These are phyloP conservation scores for Nephelium lappaceum DNA, from an alignment of 345 rosid genomes.

Conservation along the genomic window DNA sequence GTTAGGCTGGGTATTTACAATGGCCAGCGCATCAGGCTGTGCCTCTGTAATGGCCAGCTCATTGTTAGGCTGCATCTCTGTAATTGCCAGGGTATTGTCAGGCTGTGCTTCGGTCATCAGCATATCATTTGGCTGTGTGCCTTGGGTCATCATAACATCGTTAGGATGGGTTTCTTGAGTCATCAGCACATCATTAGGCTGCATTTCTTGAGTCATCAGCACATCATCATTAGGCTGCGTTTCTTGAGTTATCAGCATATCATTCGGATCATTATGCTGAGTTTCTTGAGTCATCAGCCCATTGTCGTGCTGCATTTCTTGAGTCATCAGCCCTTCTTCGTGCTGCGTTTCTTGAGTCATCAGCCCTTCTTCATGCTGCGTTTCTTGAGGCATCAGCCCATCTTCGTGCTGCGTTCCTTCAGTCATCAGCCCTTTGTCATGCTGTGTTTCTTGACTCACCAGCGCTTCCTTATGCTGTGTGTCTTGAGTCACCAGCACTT, in stretches of 20 bases:
- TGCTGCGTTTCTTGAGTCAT: not conserved
- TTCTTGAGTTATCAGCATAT: conserved; percentile 15
- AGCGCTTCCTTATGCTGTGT: not conserved
- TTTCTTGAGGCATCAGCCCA: not conserved
- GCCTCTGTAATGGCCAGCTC: conserved; percentile 16
- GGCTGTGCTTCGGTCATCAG: conserved; percentile 8
- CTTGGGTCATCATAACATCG: not conserved
- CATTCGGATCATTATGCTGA: not conserved
- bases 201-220: not conserved
- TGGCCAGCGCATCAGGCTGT: conserved; percentile 20
- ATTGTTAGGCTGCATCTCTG: conserved; percentile 7
- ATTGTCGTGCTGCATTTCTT: conserved; percentile 14
- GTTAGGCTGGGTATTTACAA: conserved; percentile 21
- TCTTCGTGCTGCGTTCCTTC: not conserved
- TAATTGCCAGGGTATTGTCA: conserved; percentile 6
- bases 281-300: not conserved
- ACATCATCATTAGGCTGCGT: conserved; percentile 16
- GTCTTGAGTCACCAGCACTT: not conserved
- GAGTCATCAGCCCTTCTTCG: not conserved
- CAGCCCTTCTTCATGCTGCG: not conserved
- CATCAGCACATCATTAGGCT: conserved; percentile 12
- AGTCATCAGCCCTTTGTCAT: not conserved
- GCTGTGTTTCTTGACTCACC: not conserved
- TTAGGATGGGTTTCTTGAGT: not conserved
- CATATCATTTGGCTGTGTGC: not conserved